phyloP scores from a whole-genome alignment of 257 asterid genomes.

The Coffea eugenioides region DNA sequence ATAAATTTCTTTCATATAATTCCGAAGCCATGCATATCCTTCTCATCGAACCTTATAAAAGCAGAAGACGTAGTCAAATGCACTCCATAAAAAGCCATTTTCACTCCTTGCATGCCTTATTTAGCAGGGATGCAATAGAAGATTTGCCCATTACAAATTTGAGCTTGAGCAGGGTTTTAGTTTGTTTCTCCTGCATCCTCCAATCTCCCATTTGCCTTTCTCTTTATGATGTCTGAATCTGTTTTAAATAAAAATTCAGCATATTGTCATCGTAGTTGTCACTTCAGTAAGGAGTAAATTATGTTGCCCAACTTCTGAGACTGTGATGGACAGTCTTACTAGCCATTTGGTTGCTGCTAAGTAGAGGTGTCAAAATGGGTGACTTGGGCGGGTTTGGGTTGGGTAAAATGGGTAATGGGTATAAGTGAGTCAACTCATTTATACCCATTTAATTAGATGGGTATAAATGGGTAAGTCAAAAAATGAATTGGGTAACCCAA shows the following conservation, averaged over 20 bases:
- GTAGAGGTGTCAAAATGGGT: too few species aligned
- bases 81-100: not conserved
- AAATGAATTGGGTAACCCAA: too few species aligned
- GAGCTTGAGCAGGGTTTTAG: not conserved
- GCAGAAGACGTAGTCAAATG: not conserved
- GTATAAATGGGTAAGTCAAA: too few species aligned
- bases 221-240: not conserved
- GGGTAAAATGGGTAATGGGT: too few species aligned
- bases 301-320: not conserved
- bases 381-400: too few species aligned
- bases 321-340: too few species aligned
- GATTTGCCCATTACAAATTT: not conserved
- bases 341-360: too few species aligned
- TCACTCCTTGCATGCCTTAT: not conserved
- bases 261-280: not conserved
- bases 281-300: not conserved
- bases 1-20: not conserved
- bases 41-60: not conserved
- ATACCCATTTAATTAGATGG: too few species aligned
- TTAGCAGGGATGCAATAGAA: not conserved
- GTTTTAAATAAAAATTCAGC: not conserved
- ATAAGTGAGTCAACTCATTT: too few species aligned
- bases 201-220: not conserved
- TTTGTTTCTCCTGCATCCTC: not conserved
- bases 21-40: not conserved